These are phyloP conservation scores for Dactylellina haptotyla DNA, from an alignment of 2,329 filamentous ascomycete genomes.

Conservation along the genomic window DNA sequence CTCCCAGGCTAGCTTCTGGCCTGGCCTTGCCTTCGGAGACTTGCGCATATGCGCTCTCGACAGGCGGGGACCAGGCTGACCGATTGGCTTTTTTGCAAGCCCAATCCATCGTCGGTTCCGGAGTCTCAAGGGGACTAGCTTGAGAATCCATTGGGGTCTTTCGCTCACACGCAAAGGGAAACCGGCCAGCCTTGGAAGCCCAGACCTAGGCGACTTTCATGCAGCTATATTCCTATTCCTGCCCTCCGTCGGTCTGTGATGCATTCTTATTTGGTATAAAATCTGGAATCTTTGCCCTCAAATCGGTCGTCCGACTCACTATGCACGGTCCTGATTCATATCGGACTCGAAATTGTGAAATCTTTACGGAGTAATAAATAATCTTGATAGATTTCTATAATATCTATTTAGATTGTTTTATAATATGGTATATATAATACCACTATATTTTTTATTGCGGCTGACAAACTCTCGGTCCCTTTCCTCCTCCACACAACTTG, in stretches of 20 bases:
- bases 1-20: background rate
- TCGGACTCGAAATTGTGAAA: too few relatives aligned
- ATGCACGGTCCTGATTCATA: too few relatives aligned
- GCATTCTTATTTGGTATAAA: too few relatives aligned
- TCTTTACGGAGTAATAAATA: too few relatives aligned
- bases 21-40: background rate
- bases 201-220: background rate
- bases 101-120: conserved; percentile 33
- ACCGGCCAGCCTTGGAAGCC: background rate
- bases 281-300: too few relatives aligned
- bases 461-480: background rate
- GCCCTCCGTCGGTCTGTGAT: too few relatives aligned
- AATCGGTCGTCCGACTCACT: too few relatives aligned
- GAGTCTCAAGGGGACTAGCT: conserved; percentile 24
- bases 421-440: too few relatives aligned
- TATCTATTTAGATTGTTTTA: too few relatives aligned
- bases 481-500: background rate
- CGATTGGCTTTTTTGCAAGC: conserved; percentile 26
- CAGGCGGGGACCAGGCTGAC: conserved; percentile 15
- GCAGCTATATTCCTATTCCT: background rate
- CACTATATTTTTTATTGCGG: background rate
- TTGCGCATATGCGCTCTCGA: conserved; percentile 4
- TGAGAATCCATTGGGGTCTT: conserved; percentile 19
- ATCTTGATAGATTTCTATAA: too few relatives aligned
- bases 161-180: background rate